Evolutionary conservation across 2,329 filamentous ascomycete genomes (phyloP).

Genomic region (Penicillium sp.): DNA sequence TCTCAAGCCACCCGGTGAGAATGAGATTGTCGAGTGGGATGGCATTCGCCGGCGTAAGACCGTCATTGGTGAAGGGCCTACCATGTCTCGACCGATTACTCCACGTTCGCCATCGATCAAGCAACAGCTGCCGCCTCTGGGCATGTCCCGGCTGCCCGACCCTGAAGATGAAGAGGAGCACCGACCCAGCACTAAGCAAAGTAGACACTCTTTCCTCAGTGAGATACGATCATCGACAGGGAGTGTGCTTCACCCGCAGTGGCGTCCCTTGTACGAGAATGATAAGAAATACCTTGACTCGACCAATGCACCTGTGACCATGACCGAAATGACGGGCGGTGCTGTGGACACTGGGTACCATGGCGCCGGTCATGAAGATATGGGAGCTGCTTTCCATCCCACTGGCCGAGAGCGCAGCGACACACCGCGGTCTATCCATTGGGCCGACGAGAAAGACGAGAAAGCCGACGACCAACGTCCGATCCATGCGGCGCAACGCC

Average conservation of each 20-base stretch:
- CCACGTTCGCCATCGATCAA: slow-evolving; percentile 38
- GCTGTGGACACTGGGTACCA: slow-evolving; percentile 41
- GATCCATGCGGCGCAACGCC: slow-evolving; percentile 59
- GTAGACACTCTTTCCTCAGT: slow-evolving; percentile 35
- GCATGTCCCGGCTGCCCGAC: slow-evolving; percentile 80
- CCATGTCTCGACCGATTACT: slow-evolving; percentile 40
- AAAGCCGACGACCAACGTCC: slow-evolving; percentile 15
- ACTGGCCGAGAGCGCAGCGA: slow-evolving; percentile 26
- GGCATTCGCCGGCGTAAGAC: slow-evolving; percentile 72
- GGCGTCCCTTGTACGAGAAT: slow-evolving; percentile 31
- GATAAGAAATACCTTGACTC: slow-evolving; percentile 34
- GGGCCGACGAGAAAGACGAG: slow-evolving; percentile 35
- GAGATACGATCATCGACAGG: slow-evolving; percentile 38
- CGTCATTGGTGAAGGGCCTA: slow-evolving; percentile 46
- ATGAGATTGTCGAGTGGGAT: slow-evolving; percentile 85
- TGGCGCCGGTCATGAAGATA: slow-evolving; percentile 21
- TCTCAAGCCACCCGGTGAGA: slow-evolving; percentile 71
- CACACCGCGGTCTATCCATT: slow-evolving; percentile 40
- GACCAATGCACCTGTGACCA: slow-evolving; percentile 58
- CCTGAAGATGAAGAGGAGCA: slow-evolving; percentile 51
- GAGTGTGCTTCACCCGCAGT: slow-evolving; percentile 35
- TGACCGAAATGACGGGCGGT: slow-evolving; percentile 58
- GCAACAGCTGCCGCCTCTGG: slow-evolving; percentile 68
- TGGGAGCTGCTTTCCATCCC: slow-evolving; percentile 24
- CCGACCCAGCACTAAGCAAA: slow-evolving; percentile 28